Conservation (phyloP, 2,329 filamentous ascomycete genomes). For the Neonectria coccinea region DNA sequence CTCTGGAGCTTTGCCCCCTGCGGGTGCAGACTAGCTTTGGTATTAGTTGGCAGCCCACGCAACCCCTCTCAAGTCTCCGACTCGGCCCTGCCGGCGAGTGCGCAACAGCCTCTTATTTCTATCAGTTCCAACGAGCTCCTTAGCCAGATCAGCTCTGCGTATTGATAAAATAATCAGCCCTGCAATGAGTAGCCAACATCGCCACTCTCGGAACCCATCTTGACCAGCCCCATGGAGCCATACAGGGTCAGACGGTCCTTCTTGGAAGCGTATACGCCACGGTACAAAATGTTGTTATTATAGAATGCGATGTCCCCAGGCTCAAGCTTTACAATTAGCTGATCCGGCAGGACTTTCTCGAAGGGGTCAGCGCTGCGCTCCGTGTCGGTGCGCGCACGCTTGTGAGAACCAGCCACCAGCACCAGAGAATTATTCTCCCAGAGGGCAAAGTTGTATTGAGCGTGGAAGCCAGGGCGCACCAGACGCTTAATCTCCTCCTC, state of each 20-base stretch:
- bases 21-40: too few relatives aligned
- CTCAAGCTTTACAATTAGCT: slow-evolving; percentile 73
- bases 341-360: slow-evolving; percentile 69
- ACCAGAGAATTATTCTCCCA: slow-evolving; percentile 80
- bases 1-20: too few relatives aligned
- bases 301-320: slow-evolving; percentile 89
- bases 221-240: slow-evolving; percentile 77
- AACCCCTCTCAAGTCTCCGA: too few relatives aligned
- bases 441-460: slow-evolving; percentile 89
- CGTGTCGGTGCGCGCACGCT: slow-evolving; percentile 73
- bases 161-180: too few relatives aligned
- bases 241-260: slow-evolving; percentile 78
- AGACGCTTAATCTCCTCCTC: slow-evolving; percentile 76
- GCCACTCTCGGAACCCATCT: too few relatives aligned
- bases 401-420: slow-evolving; percentile 82
- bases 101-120: too few relatives aligned
- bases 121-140: too few relatives aligned
- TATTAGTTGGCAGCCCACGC: too few relatives aligned
- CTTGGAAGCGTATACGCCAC: slow-evolving; percentile 71
- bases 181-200: too few relatives aligned
- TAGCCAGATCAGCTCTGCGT: too few relatives aligned
- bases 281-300: slow-evolving; percentile 87
- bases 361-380: slow-evolving; percentile 78
- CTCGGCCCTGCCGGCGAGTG: too few relatives aligned
- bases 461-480: slow-evolving; percentile 73